Base-by-base conservation (phyloP, 1,284 basidiomycete genomes). In the Tilletia setariae region DNA sequence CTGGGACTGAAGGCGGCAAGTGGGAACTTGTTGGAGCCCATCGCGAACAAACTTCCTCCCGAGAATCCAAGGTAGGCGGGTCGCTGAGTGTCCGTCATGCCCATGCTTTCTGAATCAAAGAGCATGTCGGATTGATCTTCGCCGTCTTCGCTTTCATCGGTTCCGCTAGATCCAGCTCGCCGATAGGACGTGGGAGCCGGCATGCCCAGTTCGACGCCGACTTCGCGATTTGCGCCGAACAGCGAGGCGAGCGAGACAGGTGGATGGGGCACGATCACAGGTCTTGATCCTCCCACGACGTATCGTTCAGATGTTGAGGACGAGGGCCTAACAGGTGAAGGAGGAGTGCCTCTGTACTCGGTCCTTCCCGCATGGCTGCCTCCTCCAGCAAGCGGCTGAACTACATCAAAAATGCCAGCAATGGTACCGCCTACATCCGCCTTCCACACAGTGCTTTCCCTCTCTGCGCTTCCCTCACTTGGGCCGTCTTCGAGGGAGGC, bases 31-130 rank as follows among this genome's bases (percentile, higher is more conserved):
- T 68, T 63, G 13, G 71, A 67, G 64, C 79, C 74, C 72, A 81
- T 75, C 4, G 79, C 79, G 47, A 73, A 81, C 11, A 81, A 68
- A 42, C 72, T 74, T 62, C 76, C 77, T 6, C 74, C 73, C 0
- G 78, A 73, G 21, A 77, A 67, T 65, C 79, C 79, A 16, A 80
- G 70, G 44, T 76, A 79, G 1, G 77, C 71, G 1, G 74, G 72
- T 15, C 46, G 32, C 1, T 63, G 66, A 35, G 30, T 63, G 61
- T 28, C 44, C 49, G 61, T 16, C 64, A 53, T 66, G 13, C 42
- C 46, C 64, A 47, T 49, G 28, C 56, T 61, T 21, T 61, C 25
- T 30, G 28, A 16, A 61, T 61, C 56, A 21, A 61, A 61, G 56
- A 61, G 56, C 35, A 42, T 19, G n/a, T 53, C 51, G 28, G 19